Base-by-base conservation (phyloP, 352 stramenopile species). In the Pythium dissimile region DNA sequence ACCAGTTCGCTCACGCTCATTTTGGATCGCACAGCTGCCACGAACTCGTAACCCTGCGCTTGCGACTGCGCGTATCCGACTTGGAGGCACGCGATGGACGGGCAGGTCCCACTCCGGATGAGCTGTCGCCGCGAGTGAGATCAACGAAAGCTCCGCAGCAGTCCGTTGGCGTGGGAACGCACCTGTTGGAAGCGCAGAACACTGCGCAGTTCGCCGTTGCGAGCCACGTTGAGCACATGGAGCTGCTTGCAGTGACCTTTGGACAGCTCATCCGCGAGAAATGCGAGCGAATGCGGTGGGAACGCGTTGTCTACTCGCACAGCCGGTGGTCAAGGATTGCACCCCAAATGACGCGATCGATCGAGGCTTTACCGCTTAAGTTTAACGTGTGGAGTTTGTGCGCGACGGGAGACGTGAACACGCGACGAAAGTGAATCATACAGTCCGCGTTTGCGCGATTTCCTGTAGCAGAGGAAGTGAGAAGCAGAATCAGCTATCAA, bases 1-100 rank as follows among this genome's bases (percentile, higher is more conserved):
- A 86, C 78, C 43, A 86, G 49, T 26, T 86, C 74, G n/a, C 85
- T 72, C 30, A 86, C 74, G 28, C 73, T 82, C 21, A 79, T 75
- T 20, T 56, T 63, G n/a, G 39, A 46, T 2, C 71, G 51, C 13
- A 73, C 69, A 11, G 71, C 59, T 23, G 59, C 59, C 6, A 86
- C 72, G 11, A 88, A 72, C 3, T 48, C 57, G 13, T 62, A 53
- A 1, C 76, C 79, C 28, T 87, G 72, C 0, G 27, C 44, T 15
- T 67, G 52, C 24, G 66, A 74, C 50, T 83, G 76, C 0, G 71
- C 79, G 44, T 86, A 80, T 1, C 60, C 69, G 0, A 87, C 48
- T 62, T 84, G 74, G 0, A 86, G 45, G 11, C 69, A 71, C 1
- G 70, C 64, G 1, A 89, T 66, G n/a, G 79, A 89, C 35, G 79